Percentiles rank a stretch among this genome's conserved stretches.
Conservation (phyloP, 371 early-diverging fungal genomes). For the Mucor plumbeus region DNA sequence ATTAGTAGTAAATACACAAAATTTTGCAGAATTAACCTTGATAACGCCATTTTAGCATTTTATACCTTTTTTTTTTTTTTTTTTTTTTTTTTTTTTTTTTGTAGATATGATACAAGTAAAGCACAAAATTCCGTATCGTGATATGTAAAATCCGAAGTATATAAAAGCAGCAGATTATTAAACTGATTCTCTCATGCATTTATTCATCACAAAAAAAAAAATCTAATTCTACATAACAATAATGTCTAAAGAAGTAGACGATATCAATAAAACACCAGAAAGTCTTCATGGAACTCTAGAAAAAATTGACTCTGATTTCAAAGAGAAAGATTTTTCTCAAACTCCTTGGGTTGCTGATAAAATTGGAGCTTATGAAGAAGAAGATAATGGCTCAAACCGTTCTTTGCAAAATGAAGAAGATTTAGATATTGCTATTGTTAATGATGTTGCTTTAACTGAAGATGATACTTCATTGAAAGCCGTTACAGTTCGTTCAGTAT, state of each 20-base stretch:
- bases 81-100: too few species aligned
- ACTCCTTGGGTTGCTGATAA: not conserved
- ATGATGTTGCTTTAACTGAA: constrained; percentile 40
- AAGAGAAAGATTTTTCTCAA: not conserved
- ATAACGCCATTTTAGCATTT: not conserved
- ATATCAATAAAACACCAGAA: too few species aligned
- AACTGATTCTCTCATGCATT: too few species aligned
- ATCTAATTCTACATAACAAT: too few species aligned
- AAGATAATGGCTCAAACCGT: not conserved
- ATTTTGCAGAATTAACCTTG: not conserved
- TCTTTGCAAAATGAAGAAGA: constrained; percentile 13
- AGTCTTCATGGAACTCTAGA: not conserved
- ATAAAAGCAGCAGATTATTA: too few species aligned
- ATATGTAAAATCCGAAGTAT: too few species aligned
- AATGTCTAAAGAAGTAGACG: too few species aligned
- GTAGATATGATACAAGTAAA: not conserved
- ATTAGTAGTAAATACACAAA: not conserved
- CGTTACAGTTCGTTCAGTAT: constrained; percentile 30
- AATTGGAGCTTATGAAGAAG: not conserved
- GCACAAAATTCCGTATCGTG: not conserved
- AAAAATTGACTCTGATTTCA: not conserved
- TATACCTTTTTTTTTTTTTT: too few species aligned
- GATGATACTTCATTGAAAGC: constrained; percentile 35
- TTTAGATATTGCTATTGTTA: constrained; percentile 37
- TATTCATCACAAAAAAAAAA: too few species aligned